Evolutionary conservation across 2,329 filamentous ascomycete species (phyloP), one percentile per base, ranked within the genome.

Genomic region (Paramyrothecium roridum): DNA sequence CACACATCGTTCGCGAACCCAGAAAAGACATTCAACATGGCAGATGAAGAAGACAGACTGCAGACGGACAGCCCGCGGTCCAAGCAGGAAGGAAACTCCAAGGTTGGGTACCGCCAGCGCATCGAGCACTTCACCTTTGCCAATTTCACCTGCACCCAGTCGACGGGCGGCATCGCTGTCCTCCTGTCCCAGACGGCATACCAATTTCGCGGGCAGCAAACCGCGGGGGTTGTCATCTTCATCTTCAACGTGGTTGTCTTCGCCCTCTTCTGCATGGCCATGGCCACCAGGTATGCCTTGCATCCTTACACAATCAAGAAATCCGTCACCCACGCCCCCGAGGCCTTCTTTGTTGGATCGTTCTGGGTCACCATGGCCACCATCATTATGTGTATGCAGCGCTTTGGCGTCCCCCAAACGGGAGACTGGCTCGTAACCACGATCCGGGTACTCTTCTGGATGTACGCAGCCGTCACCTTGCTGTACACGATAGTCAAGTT

Each of bases 321-420:
- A 3, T 67, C 64, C 17, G 50, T 67, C 13, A 53, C 62, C 45
- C 59, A 65, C 50, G 62, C 81, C 0, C 88, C 84, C 0, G 86
- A 89, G 63, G 82, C 79, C 22, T 74, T 88, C 8, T 89, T 88
- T 68, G 80, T 86, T 6, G 84, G 84, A 0, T 83, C 85, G 2
- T 78, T 78, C 3, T 74, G 86, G 37, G 84, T 89, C 54, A 85
- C 82, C 40, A 78, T 87, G 57, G 85, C 85, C 2, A 87, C 86
- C 47, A 73, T 87, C 19, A 76, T 88, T 60, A 83, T 86, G 62
- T 87, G 87, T 61, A 77, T 87, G 45, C 81, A 82, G 8, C 80
- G 86, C 58, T 89, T 87, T 66, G 86, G 85, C 0, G 69, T 75
- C 1, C 67, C 71, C 30, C 70, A 76, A 33, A 71, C 73, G 8